phyloP scores from a whole-genome alignment of 2,329 filamentous ascomycete genomes.

The Beauveria asiatica region DNA sequence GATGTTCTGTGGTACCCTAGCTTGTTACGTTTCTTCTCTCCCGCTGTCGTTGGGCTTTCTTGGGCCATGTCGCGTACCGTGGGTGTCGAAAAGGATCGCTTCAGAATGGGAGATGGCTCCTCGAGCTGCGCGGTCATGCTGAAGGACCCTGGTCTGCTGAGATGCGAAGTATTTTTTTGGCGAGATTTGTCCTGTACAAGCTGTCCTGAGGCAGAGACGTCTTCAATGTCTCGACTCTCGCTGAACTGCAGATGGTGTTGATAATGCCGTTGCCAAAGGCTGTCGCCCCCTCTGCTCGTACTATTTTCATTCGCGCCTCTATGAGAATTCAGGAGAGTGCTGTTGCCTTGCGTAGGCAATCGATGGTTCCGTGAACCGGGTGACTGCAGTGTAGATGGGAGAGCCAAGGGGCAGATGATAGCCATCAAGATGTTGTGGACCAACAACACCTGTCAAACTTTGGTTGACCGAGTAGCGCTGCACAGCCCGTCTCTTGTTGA shows the following conservation, averaged over 20 bases:
- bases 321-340: not conserved
- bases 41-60: conserved; percentile 22
- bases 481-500: not conserved
- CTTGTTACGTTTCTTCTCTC: conserved; percentile 61
- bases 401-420: not conserved
- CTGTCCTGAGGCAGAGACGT: not conserved
- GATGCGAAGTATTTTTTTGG: not conserved
- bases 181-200: not conserved
- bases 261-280: not conserved
- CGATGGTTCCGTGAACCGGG: not conserved
- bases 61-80: conserved; percentile 3
- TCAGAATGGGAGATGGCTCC: not conserved
- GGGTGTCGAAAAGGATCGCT: conserved; percentile 6
- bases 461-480: not conserved
- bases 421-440: not conserved
- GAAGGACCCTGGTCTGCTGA: not conserved
- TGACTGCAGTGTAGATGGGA: not conserved
- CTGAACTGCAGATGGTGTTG: not conserved
- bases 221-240: not conserved
- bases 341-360: not conserved
- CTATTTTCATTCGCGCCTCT: not conserved
- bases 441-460: not conserved
- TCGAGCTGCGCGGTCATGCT: not conserved
- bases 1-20: conserved; percentile 85
- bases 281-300: not conserved